Percentiles rank a stretch among this genome's conserved stretches.
These are phyloP conservation scores for Ochetophila trinervis DNA, from an alignment of 306 rosid genomes.

Conservation along the genomic window DNA sequence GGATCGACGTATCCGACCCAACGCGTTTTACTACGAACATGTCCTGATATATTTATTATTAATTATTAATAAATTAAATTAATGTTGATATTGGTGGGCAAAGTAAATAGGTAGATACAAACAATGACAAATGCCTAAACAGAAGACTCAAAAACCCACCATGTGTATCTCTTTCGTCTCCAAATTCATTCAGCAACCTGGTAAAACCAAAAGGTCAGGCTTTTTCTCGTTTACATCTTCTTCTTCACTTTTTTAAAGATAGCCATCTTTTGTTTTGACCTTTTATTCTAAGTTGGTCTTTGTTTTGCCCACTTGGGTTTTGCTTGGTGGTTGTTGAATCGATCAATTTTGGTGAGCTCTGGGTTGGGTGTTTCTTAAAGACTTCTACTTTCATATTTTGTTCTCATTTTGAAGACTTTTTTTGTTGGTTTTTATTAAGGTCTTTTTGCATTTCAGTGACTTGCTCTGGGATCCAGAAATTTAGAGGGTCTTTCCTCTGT, in stretches of 20 bases:
- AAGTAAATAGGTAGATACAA: not conserved
- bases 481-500: slow-evolving; percentile 7
- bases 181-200: slow-evolving; percentile 26
- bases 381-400: not conserved
- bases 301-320: slow-evolving; percentile 25
- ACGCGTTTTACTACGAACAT: slow-evolving; percentile 32
- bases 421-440: not conserved
- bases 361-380: not conserved
- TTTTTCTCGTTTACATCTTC: slow-evolving; percentile 3
- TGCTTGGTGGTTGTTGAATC: slow-evolving; percentile 18
- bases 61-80: too few species aligned
- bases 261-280: slow-evolving; percentile 16
- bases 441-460: slow-evolving; percentile 9
- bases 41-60: not conserved
- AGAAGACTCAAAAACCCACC: not conserved
- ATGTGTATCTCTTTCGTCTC: slow-evolving; percentile 5
- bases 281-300: not conserved
- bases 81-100: too few species aligned
- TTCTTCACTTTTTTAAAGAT: not conserved
- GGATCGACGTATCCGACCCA: slow-evolving; percentile 16
- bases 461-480: slow-evolving; percentile 18
- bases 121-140: not conserved
- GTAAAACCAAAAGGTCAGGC: slow-evolving; percentile 29
- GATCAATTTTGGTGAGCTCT: slow-evolving; percentile 25
- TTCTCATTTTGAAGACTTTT: slow-evolving; percentile 7